phyloP scores from a whole-genome alignment of 2,329 filamentous ascomycete genomes.

The Fusarium acutatum region DNA sequence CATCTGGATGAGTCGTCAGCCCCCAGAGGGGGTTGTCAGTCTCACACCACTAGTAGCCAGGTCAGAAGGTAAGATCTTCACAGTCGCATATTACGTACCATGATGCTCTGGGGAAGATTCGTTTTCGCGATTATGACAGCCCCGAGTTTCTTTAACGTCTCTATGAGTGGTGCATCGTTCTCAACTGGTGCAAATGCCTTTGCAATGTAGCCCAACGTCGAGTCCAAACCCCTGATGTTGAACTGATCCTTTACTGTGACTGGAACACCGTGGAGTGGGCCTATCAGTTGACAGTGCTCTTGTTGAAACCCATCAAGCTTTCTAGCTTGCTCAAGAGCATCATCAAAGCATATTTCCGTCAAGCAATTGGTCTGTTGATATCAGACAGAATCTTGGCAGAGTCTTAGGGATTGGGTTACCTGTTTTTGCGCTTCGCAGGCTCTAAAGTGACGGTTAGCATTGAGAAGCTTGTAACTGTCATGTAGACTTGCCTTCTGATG shows the following conservation, averaged over 20 bases:
- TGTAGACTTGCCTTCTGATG: background rate
- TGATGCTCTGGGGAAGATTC: background rate
- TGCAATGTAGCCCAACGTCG: background rate
- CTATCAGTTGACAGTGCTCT: background rate
- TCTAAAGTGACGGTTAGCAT: background rate
- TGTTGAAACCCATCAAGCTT: background rate
- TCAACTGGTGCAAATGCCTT: background rate
- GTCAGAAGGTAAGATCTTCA: background rate
- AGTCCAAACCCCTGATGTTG: background rate
- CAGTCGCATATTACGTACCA: background rate
- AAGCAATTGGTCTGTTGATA: background rate
- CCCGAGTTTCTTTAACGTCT: background rate
- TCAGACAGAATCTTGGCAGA: background rate
- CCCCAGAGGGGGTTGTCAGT: background rate
- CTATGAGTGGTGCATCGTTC: background rate
- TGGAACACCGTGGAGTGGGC: background rate
- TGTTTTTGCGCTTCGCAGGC: background rate
- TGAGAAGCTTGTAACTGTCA: accelerated
- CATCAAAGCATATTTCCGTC: background rate
- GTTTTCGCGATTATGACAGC: background rate
- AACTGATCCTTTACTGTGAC: background rate
- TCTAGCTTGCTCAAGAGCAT: background rate
- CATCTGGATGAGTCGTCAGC: background rate
- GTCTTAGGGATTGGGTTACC: accelerated
- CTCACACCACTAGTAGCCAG: background rate